A percentile compares a stretch with the other conserved stretches of the same genome.
phyloP scores from a whole-genome alignment of 2,329 filamentous ascomycete genomes.

The Ploettnerulaceae sp. region DNA sequence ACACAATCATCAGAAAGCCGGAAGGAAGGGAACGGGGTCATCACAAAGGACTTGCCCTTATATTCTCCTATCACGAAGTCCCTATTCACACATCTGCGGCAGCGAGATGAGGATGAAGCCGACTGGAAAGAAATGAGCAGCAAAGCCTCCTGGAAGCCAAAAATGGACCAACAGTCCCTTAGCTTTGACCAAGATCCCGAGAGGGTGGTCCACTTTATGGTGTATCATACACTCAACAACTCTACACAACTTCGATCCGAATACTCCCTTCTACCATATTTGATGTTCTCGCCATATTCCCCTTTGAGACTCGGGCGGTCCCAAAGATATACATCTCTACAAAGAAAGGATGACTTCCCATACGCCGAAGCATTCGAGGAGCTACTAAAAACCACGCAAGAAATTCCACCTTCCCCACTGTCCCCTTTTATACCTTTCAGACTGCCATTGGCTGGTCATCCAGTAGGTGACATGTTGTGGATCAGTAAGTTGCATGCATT shows the following conservation, averaged over 20 bases:
- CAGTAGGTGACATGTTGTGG: constrained; percentile 9
- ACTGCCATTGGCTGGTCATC: background rate
- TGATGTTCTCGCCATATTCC: constrained; percentile 34
- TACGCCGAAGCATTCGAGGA: constrained; percentile 33
- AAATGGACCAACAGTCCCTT: constrained; percentile 1
- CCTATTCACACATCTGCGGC: constrained; percentile 22
- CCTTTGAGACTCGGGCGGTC: constrained; percentile 23
- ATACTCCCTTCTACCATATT: constrained; percentile 32
- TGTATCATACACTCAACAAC: constrained; percentile 23
- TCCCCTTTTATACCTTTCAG: too few species aligned
- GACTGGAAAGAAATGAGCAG: constrained; percentile 55
- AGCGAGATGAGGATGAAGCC: constrained; percentile 11
- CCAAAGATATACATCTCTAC: background rate
- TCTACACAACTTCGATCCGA: constrained; percentile 14
- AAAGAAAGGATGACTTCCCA: constrained; percentile 19
- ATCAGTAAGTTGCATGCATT: constrained; percentile 14
- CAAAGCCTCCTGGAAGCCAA: background rate
- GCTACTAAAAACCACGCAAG: too few species aligned
- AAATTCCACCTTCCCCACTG: too few species aligned
- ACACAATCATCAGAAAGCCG: background rate
- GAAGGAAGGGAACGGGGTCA: background rate
- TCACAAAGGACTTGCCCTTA: constrained; percentile 24
- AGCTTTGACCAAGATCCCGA: constrained; percentile 9
- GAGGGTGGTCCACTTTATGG: constrained; percentile 15
- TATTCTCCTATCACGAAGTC: constrained; percentile 27